Evolutionary conservation across 2,329 filamentous ascomycete genomes (phyloP).

Genomic region (Metarhizium album): DNA sequence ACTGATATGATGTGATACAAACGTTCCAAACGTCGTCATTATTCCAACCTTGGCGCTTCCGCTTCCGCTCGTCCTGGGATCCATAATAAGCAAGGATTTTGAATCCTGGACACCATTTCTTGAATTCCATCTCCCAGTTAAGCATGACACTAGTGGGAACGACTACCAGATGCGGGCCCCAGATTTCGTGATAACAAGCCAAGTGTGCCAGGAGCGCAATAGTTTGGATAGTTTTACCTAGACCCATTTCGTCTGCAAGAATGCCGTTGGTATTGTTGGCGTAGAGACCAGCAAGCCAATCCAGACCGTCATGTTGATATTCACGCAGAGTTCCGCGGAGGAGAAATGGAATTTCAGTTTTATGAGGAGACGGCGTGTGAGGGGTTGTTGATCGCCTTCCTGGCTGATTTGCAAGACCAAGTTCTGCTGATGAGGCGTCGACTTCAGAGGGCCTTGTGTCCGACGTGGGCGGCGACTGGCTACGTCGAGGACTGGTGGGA

Average conservation of each 20-base stretch:
- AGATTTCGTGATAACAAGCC: conserved; percentile 79
- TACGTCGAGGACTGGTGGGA: conserved; percentile 31
- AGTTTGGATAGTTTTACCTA: conserved; percentile 97
- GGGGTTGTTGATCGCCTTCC: conserved; percentile 25
- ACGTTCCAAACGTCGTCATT: conserved; percentile 94
- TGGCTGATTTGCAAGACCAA: conserved; percentile 18
- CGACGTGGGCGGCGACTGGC: conserved; percentile 36
- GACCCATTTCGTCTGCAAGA: conserved; percentile 93
- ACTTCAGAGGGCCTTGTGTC: conserved; percentile 41
- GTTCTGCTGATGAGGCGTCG: conserved; percentile 30
- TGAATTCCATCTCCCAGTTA: conserved; percentile 99
- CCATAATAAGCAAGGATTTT: conserved; percentile 98
- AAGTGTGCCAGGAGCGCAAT: conserved; percentile 89
- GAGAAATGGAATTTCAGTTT: conserved; percentile 69
- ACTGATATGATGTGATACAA: conserved; percentile 93
- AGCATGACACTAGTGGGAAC: conserved; percentile 97
- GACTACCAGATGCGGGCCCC: conserved; percentile 92
- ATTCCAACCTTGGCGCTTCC: conserved; percentile 87
- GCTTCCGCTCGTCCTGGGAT: conserved; percentile 79
- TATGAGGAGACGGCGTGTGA: conserved; percentile 28
- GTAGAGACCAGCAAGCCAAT: conserved; percentile 92
- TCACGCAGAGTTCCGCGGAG: conserved; percentile 82
- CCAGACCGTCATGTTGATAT: conserved; percentile 93
- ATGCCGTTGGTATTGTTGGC: conserved; percentile 91
- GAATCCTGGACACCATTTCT: conserved; percentile 97